A percentile compares a stretch with the other conserved stretches of the same genome.
phyloP scores from a whole-genome alignment of 345 rosid genomes.

The Orychophragmus violaceus region DNA sequence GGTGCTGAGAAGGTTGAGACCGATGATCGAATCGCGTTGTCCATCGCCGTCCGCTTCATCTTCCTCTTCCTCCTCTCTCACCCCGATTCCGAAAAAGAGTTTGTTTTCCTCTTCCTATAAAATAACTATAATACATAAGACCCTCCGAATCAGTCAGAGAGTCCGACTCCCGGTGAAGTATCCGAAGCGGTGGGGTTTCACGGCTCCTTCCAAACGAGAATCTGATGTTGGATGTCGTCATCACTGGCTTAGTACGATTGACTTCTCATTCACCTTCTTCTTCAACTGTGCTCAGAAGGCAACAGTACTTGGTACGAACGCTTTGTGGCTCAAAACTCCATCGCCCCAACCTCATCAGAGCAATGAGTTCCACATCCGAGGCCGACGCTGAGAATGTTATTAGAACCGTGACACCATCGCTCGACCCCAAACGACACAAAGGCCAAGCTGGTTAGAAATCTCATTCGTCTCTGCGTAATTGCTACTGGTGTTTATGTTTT shows the following conservation, averaged over 20 bases:
- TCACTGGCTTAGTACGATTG: conserved; percentile 13
- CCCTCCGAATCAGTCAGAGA: background rate
- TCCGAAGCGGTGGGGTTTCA: conserved; percentile 23
- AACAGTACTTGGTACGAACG: conserved; percentile 49
- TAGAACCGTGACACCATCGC: conserved; percentile 57
- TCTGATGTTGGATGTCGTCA: conserved; percentile 26
- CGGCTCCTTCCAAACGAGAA: conserved; percentile 18
- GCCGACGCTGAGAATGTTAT: conserved; percentile 63
- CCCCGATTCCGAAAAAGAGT: background rate
- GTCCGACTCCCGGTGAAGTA: background rate
- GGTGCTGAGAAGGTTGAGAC: conserved; percentile 5
- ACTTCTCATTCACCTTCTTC: conserved; percentile 13
- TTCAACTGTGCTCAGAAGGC: conserved; percentile 58
- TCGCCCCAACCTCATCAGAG: conserved; percentile 34
- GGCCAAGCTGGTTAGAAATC: conserved; percentile 85
- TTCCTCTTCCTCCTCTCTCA: conserved; percentile 1
- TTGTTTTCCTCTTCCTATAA: too few species aligned
- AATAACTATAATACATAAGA: conserved; percentile 24
- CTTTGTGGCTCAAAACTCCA: conserved; percentile 32
- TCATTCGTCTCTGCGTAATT: background rate
- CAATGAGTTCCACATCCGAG: conserved; percentile 38
- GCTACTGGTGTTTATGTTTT: conserved; percentile 37
- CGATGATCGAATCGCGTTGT: conserved; percentile 25
- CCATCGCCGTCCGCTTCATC: conserved; percentile 34
- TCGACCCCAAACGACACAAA: conserved; percentile 59